Conservation (phyloP, 2,329 filamentous ascomycete species). For the Curvularia lunata region DNA sequence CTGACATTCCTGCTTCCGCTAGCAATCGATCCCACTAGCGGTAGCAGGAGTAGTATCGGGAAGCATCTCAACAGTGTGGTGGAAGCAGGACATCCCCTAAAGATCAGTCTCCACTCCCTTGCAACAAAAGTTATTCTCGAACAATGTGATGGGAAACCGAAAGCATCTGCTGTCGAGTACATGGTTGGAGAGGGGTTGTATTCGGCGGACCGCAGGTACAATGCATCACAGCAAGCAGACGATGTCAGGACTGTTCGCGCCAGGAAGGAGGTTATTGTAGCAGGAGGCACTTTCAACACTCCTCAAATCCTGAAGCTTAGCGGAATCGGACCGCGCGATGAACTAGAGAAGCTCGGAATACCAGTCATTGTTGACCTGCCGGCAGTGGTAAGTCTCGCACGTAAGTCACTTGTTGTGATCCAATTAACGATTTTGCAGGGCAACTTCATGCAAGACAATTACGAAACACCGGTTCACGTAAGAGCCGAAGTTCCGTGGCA, state of each 20-base stretch:
- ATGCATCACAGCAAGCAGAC: conserved; percentile 39
- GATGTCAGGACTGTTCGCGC: conserved; percentile 19
- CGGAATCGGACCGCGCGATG: conserved; percentile 62
- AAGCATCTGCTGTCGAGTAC: conserved; percentile 49
- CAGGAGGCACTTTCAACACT: conserved; percentile 63
- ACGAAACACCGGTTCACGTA: background rate
- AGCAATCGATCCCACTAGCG: background rate
- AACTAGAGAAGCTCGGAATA: conserved; percentile 61
- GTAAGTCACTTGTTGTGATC: background rate
- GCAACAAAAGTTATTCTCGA: conserved; percentile 1
- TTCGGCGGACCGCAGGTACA: conserved; percentile 46
- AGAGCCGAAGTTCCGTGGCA: background rate
- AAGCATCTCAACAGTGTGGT: conserved; percentile 36
- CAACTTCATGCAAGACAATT: conserved; percentile 4
- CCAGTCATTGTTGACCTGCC: conserved; percentile 46
- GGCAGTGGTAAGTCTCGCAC: conserved; percentile 3
- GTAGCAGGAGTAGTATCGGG: conserved; percentile 31
- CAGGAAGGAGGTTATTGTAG: conserved; percentile 34
- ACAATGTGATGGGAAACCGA: conserved; percentile 51
- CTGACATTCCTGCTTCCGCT: background rate
- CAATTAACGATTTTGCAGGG: background rate
- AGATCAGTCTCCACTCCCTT: conserved; percentile 54
- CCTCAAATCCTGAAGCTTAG: conserved; percentile 69
- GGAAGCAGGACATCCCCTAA: conserved; percentile 54
- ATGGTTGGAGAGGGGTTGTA: conserved; percentile 49